Conservation (phyloP, 768 basidiomycete genomes). For the Boletus sensibilis region DNA sequence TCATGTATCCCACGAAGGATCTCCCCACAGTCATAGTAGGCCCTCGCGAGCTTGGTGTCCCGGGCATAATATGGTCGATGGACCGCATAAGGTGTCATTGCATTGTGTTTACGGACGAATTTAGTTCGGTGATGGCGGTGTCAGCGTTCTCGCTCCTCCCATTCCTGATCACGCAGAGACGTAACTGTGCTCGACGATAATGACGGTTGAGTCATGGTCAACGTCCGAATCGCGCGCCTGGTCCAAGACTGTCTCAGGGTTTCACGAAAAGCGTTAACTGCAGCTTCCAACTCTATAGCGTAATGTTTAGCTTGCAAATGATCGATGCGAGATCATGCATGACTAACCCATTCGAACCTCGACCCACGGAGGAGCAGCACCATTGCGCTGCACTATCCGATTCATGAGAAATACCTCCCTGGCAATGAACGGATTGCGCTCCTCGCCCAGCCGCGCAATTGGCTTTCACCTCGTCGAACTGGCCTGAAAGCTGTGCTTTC, state of each 20-base stretch:
- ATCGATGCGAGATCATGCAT: background rate
- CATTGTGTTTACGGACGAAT: conserved; percentile 81
- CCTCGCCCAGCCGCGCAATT: conserved; percentile 41
- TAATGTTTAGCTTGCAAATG: conserved; percentile 3
- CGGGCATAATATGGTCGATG: conserved; percentile 59
- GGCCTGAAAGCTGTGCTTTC: conserved; percentile 65
- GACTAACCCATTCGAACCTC: conserved; percentile 70
- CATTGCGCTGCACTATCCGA: conserved; percentile 76
- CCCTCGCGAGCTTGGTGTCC: conserved; percentile 54
- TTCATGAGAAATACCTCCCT: conserved; percentile 85
- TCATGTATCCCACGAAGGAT: conserved; percentile 44
- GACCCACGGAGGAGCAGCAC: conserved; percentile 85
- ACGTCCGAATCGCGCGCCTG: conserved; percentile 66
- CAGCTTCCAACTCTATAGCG: conserved; percentile 59
- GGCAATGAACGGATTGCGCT: conserved; percentile 64
- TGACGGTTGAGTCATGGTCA: conserved; percentile 43
- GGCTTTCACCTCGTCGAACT: conserved; percentile 69
- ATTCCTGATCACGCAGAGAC: conserved; percentile 58
- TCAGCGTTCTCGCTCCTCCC: conserved; percentile 67
- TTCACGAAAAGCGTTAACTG: conserved; percentile 60
- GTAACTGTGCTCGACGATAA: conserved; percentile 38
- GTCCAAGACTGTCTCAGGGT: conserved; percentile 68
- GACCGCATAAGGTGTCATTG: conserved; percentile 75
- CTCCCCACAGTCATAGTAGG: conserved; percentile 51
- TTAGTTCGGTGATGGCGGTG: conserved; percentile 66